A percentile compares a stretch with the other conserved stretches of the same genome.
phyloP scores from a whole-genome alignment of 2,329 filamentous ascomycete species.

The Cercospora sesami region DNA sequence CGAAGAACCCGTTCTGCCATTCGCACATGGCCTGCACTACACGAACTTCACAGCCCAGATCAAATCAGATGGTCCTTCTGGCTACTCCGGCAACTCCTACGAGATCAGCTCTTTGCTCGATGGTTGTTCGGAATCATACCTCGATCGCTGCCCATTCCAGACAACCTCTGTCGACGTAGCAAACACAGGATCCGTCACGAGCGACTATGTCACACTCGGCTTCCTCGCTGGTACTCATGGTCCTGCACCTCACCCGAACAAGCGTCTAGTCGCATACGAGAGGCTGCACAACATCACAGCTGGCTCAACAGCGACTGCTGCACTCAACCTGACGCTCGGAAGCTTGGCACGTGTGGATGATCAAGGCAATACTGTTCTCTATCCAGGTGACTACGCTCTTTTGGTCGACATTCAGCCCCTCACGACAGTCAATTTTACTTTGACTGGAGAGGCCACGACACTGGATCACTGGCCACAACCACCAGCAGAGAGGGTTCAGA shows the following conservation, averaged over 20 bases:
- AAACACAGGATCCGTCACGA: slow-evolving; percentile 50
- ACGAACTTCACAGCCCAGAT: slow-evolving; percentile 51
- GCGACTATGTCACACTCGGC: slow-evolving; percentile 56
- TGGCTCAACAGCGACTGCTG: slow-evolving; percentile 33
- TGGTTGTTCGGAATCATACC: slow-evolving; percentile 41
- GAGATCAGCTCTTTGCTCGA: slow-evolving; percentile 43
- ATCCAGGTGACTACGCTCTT: slow-evolving; percentile 55
- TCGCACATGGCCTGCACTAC: slow-evolving; percentile 60
- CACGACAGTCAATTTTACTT: slow-evolving; percentile 46
- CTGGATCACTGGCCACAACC: slow-evolving; percentile 45
- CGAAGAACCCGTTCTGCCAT: slow-evolving; percentile 52
- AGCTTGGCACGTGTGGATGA: slow-evolving; percentile 53
- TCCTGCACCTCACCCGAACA: slow-evolving; percentile 54
- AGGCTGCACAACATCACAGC: slow-evolving; percentile 42
- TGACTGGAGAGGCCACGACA: slow-evolving; percentile 48
- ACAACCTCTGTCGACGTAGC: slow-evolving; percentile 47
- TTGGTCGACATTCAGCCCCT: slow-evolving; percentile 49
- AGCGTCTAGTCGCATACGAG: slow-evolving; percentile 54
- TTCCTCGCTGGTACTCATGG: slow-evolving; percentile 53
- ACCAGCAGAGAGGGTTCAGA: slow-evolving; percentile 27
- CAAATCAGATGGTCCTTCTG: slow-evolving; percentile 10
- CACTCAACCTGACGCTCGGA: slow-evolving; percentile 50
- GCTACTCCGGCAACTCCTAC: slow-evolving; percentile 27
- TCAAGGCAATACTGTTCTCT: slow-evolving; percentile 54
- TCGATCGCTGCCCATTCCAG: slow-evolving; percentile 48